phyloP scores from a whole-genome alignment of 176 grass and related monocot genomes.

The Triticum monococcum region DNA sequence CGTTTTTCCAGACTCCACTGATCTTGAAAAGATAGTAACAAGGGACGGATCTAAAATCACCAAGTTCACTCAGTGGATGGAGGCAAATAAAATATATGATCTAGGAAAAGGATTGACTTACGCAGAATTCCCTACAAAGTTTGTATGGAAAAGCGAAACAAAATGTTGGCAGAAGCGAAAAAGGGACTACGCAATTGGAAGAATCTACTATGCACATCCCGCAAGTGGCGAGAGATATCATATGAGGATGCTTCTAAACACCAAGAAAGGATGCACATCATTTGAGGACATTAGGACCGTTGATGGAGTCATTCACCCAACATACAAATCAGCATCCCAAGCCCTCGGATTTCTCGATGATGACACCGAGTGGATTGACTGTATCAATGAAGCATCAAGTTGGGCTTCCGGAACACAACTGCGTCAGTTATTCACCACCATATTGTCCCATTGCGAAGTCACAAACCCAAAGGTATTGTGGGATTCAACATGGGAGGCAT shows the following conservation, averaged over 20 bases:
- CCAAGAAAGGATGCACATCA: background rate
- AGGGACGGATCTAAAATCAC: background rate
- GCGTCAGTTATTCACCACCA: background rate
- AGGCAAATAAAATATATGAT: background rate
- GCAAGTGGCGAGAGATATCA: background rate
- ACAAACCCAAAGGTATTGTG: background rate
- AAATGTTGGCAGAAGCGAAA: background rate
- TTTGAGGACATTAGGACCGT: too few species aligned
- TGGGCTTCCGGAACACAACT: background rate
- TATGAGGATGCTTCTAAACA: background rate
- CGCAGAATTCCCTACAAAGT: background rate
- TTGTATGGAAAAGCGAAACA: background rate
- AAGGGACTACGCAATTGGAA: background rate
- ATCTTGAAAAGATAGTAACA: background rate
- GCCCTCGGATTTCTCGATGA: background rate
- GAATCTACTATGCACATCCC: background rate
- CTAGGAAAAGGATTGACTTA: background rate
- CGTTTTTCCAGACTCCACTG: background rate
- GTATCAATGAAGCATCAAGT: too few species aligned
- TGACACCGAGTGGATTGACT: background rate
- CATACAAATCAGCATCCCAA: too few species aligned
- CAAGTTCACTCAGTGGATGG: slow-evolving; percentile 29
- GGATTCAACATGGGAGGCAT: background rate
- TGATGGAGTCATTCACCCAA: too few species aligned
- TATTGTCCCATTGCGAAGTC: background rate